Conservation (phyloP, 192 early-diverging fungal genomes). For the Backusella macrospora region DNA sequence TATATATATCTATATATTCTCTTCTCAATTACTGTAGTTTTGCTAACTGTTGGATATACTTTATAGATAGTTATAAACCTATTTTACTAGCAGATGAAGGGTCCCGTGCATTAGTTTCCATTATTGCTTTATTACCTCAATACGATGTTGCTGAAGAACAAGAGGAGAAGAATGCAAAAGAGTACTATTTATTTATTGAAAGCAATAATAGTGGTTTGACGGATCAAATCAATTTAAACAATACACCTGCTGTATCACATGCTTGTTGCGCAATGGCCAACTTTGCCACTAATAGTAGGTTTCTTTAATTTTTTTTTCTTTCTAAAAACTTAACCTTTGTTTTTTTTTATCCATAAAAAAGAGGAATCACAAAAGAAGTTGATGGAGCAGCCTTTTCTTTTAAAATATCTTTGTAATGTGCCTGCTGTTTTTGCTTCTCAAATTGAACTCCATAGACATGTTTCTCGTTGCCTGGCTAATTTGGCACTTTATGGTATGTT, state of each 20-base stretch:
- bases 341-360: constrained; percentile 3
- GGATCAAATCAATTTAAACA: constrained; percentile 3
- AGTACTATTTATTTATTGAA: background rate
- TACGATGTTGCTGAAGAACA: background rate
- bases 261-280: constrained; percentile 62
- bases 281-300: constrained; percentile 58
- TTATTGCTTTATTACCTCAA: constrained; percentile 22
- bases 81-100: constrained; percentile 35
- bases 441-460: constrained; percentile 57
- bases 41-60: constrained; percentile 3
- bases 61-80: constrained; percentile 43
- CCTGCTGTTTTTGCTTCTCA: constrained; percentile 44
- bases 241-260: constrained; percentile 51
- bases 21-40: background rate
- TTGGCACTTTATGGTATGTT: constrained; percentile 56
- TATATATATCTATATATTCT: background rate
- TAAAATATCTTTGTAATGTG: constrained; percentile 46
- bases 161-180: background rate
- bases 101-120: constrained; percentile 28
- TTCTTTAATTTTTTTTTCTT: background rate
- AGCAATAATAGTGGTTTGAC: background rate
- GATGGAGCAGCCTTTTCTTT: constrained; percentile 51
- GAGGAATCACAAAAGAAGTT: constrained; percentile 50
- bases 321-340: background rate
- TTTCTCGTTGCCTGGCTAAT: constrained; percentile 59